Evolutionary conservation across 352 stramenopile genomes (phyloP).

Genomic region (Thalassiosira ordinaria): DNA sequence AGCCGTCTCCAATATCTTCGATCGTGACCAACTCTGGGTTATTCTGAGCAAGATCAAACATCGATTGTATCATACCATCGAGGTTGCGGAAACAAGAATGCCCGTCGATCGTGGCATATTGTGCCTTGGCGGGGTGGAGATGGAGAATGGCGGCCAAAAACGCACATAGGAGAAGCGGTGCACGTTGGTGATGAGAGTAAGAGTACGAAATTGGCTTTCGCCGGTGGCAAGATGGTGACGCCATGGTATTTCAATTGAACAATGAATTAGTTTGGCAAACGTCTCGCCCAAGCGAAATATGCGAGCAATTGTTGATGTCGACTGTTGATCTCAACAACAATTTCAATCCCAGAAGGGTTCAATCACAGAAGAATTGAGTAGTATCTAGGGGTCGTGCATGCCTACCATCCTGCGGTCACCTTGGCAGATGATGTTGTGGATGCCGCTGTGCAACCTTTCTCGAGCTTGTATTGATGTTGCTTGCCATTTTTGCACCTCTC

Average conservation of each 20-base stretch:
- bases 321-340: too few species aligned
- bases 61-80: constrained; percentile 35
- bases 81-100: constrained; percentile 40
- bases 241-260: background rate
- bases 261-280: background rate
- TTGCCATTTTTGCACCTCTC: too few species aligned
- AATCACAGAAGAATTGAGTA: too few species aligned
- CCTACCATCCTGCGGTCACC: too few species aligned
- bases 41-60: constrained; percentile 32
- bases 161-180: background rate
- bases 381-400: too few species aligned
- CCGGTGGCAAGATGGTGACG: background rate
- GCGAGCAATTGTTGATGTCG: too few species aligned
- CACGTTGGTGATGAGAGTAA: background rate
- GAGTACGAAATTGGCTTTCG: background rate
- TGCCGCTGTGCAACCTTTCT: too few species aligned
- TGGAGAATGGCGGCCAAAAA: background rate
- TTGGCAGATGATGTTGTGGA: too few species aligned
- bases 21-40: constrained; percentile 37
- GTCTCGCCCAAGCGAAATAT: background rate
- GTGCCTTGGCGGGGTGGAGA: background rate
- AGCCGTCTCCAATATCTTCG: constrained; percentile 62
- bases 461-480: too few species aligned
- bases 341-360: background rate
- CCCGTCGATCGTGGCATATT: constrained; percentile 34